phyloP scores from a whole-genome alignment of 176 grass and related monocot species.

The Poa pratensis region DNA sequence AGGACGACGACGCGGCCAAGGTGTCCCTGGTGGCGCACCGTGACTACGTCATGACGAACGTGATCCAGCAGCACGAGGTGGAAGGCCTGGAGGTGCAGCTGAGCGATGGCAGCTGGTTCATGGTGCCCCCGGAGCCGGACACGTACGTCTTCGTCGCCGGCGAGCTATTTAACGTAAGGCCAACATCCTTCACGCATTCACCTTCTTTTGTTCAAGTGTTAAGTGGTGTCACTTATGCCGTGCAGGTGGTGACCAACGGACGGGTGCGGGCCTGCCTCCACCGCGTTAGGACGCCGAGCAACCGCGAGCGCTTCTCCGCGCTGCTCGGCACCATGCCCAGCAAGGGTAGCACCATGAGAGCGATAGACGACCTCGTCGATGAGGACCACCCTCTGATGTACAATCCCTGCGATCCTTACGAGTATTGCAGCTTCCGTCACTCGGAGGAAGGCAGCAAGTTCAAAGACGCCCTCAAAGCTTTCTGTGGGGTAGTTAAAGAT shows the following conservation, averaged over 20 bases:
- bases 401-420: background rate
- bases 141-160: background rate
- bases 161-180: too few species aligned
- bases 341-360: too few species aligned
- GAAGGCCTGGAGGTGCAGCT: conserved; percentile 27
- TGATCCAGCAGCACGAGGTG: conserved; percentile 32
- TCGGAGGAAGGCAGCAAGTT: background rate
- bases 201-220: too few species aligned
- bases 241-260: background rate
- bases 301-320: background rate
- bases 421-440: background rate
- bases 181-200: too few species aligned
- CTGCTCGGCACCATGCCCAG: background rate
- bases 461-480: background rate
- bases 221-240: too few species aligned
- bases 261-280: background rate
- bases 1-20: background rate
- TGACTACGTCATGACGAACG: background rate
- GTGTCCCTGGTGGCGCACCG: background rate
- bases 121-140: background rate
- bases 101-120: background rate
- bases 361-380: too few species aligned
- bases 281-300: background rate
- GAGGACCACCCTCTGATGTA: background rate
- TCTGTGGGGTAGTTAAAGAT: background rate